A percentile compares a stretch with the other conserved stretches of the same genome.
Conservation (phyloP, 352 stramenopile species). For the Pythium sukuiense region DNA sequence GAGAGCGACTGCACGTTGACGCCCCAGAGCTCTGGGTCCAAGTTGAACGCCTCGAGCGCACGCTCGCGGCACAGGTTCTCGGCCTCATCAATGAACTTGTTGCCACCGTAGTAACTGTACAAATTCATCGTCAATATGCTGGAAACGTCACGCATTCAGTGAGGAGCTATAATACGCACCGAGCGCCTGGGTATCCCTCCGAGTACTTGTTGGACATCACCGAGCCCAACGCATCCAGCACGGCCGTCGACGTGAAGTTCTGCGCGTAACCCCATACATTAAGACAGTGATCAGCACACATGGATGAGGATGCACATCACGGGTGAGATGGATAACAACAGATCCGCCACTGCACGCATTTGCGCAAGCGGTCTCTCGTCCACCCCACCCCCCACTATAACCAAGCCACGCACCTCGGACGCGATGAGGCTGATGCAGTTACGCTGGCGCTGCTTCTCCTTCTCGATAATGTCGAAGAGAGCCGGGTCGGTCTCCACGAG, state of each 20-base stretch:
- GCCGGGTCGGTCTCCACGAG: slow-evolving; percentile 91
- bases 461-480: slow-evolving; percentile 95
- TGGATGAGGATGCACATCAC: neutral
- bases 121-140: neutral
- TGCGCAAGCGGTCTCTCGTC: neutral
- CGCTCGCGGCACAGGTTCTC: slow-evolving; percentile 97
- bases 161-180: slow-evolving; percentile 31
- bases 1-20: slow-evolving; percentile 98
- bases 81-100: slow-evolving; percentile 99
- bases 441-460: slow-evolving; percentile 97
- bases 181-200: slow-evolving; percentile 95
- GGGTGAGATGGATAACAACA: neutral
- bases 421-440: slow-evolving; percentile 98
- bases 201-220: slow-evolving; percentile 99
- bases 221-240: slow-evolving; percentile 97
- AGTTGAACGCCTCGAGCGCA: slow-evolving; percentile 96
- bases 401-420: slow-evolving; percentile 78
- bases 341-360: neutral
- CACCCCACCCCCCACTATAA: neutral
- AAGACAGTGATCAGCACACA: neutral
- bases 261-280: slow-evolving; percentile 22
- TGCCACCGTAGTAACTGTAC: slow-evolving; percentile 96
- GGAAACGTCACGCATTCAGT: neutral
- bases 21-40: slow-evolving; percentile 95
- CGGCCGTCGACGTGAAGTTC: slow-evolving; percentile 98